Percentiles rank a stretch among this genome's conserved stretches.
These are phyloP conservation scores for Aquanectria penicillioides DNA, from an alignment of 2,329 filamentous ascomycete species.

Conservation along the genomic window DNA sequence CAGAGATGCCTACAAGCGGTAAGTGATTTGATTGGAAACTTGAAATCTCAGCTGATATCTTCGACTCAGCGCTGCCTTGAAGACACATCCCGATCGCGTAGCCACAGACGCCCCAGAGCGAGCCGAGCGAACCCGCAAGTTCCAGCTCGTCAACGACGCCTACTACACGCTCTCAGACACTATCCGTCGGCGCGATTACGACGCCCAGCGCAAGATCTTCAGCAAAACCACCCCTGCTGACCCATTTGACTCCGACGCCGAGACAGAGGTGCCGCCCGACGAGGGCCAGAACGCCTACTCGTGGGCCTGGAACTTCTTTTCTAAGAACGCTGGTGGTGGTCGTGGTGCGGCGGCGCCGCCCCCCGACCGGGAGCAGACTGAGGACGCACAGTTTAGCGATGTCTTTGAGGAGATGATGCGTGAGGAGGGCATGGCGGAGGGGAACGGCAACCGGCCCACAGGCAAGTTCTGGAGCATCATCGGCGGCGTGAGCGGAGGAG, in stretches of 20 bases:
- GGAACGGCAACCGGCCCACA: conserved; percentile 67
- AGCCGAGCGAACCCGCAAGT: conserved; percentile 81
- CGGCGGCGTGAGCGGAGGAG: conserved; percentile 86
- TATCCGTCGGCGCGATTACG: conserved; percentile 82
- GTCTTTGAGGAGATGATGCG: conserved; percentile 91
- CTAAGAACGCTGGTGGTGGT: conserved; percentile 41
- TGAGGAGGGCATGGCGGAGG: conserved; percentile 84
- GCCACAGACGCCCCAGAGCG: conserved; percentile 86
- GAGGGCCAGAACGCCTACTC: conserved; percentile 67
- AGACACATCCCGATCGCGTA: conserved; percentile 93
- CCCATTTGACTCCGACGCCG: conserved; percentile 55
- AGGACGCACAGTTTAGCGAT: conserved; percentile 86
- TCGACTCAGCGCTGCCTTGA: conserved; percentile 79
- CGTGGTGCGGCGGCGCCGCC: conserved; percentile 37
- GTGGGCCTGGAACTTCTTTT: conserved; percentile 78
- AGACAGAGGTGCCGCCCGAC: conserved; percentile 56
- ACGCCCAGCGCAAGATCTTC: conserved; percentile 65
- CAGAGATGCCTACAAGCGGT: conserved; percentile 95
- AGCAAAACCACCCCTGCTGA: conserved; percentile 45
- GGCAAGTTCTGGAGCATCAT: conserved; percentile 87
- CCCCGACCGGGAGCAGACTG: conserved; percentile 62
- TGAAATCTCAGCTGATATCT: conserved; percentile 29
- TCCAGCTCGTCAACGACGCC: conserved; percentile 92
- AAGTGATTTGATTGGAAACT: too few species aligned
- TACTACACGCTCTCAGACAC: conserved; percentile 91